A percentile compares a stretch with the other conserved stretches of the same genome.
Conservation (phyloP, 139 green algal species). For the Volvox reticuliferus region DNA sequence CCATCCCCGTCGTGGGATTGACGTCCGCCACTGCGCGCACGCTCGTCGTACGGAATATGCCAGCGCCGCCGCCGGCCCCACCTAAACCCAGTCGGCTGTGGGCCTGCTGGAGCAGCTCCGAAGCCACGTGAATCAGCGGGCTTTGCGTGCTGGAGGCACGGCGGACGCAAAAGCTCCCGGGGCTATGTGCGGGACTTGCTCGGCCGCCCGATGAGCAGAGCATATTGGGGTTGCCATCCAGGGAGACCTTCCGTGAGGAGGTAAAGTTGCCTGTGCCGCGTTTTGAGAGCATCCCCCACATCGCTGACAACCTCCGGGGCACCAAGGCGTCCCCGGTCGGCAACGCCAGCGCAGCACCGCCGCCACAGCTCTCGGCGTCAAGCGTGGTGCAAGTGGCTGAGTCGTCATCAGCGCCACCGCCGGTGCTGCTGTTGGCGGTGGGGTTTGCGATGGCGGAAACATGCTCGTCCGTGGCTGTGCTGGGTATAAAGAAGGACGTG, state of each 20-base stretch:
- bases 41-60: not conserved
- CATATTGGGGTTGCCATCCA: not conserved
- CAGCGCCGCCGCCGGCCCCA: not conserved
- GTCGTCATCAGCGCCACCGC: not conserved
- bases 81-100: constrained; percentile 10
- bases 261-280: not conserved
- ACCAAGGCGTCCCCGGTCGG: not conserved
- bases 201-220: not conserved
- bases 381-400: not conserved
- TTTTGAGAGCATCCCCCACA: not conserved
- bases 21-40: not conserved
- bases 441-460: not conserved
- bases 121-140: not conserved
- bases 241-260: not conserved
- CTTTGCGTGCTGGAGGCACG: not conserved
- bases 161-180: not conserved
- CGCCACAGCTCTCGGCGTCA: not conserved
- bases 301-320: not conserved
- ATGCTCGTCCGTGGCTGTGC: not conserved
- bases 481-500: not conserved
- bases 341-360: not conserved
- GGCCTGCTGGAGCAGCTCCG: constrained; percentile 9
- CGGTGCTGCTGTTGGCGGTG: not conserved
- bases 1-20: not conserved
- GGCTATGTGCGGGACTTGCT: not conserved